Base-by-base conservation (phyloP, 495 filamentous ascomycete species). In the Bacidia gigantensis region DNA sequence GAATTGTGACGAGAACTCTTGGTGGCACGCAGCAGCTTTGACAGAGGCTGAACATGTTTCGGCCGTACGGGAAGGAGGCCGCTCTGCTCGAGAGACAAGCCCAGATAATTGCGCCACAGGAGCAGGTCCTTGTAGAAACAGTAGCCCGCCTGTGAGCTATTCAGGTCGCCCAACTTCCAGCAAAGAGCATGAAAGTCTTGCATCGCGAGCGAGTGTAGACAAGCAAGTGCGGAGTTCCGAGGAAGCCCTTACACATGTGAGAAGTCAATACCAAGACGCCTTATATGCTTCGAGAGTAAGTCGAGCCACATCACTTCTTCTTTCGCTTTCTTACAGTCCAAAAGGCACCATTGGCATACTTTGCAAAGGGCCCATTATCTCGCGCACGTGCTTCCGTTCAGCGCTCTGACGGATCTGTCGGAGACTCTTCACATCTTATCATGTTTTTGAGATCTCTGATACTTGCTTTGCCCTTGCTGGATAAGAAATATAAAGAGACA, bases 361-460 rank as follows among this genome's bases (percentile, higher is more conserved):
- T 97, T 71, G 86, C 90, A 18, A 98, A 98, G 71, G 92, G 92
- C 1, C 88, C 92, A 2, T 72, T 97, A 20, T 85, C 93, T n/a
- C 78, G 88, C 59, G 87, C 86, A 20, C 77, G 92, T 50, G 82
- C 81, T 45, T 78, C 80, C 29, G 87, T 94, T 55, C 70, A 78
- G 23, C 72, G 76, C 14, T 69, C 63, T 61, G 70, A 57, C 22
- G 58, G 58, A 45, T 56, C 56, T n/a, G 56, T 35, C 46, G 9
- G 24, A n/a, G 44, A 53, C 47, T 12, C 49, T 12, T 42, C 46
- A 2, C 75, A 85, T 44, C 67, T 94, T 2, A 66, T 82, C 44
- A 70, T 72, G 1, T 92, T 83, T 53, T 70, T 95, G 22, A 77
- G 82, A 56, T 77, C 78, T 45, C 72, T 86, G 39, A 75, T 93